phyloP scores from a whole-genome alignment of 306 rosid genomes.

The Trifolium subterraneum region DNA sequence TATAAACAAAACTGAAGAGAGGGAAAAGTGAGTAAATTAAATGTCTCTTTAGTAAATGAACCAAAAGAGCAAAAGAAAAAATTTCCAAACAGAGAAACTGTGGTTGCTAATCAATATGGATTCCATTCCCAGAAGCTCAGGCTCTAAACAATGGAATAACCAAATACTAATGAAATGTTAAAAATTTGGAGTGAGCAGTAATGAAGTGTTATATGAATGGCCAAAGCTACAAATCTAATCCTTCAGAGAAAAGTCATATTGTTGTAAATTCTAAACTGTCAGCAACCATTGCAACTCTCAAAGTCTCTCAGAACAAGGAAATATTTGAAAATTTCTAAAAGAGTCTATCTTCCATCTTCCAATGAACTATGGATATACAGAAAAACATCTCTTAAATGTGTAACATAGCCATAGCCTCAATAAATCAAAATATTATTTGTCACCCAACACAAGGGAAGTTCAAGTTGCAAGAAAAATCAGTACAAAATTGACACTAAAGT shows the following conservation, averaged over 20 bases:
- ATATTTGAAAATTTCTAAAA: slow-evolving; percentile 38
- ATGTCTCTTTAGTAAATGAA: slow-evolving; percentile 9
- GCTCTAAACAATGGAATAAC: slow-evolving; percentile 34
- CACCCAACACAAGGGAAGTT: slow-evolving; percentile 35
- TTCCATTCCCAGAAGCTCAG: slow-evolving; percentile 15
- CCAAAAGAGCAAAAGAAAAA: slow-evolving; percentile 8
- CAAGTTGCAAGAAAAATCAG: slow-evolving; percentile 44
- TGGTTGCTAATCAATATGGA: slow-evolving; percentile 27
- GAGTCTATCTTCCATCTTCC: slow-evolving; percentile 15
- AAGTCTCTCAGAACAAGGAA: slow-evolving; percentile 24
- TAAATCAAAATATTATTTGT: slow-evolving; percentile 19
- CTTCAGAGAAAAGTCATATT: slow-evolving; percentile 24
- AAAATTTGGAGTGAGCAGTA: slow-evolving; percentile 21
- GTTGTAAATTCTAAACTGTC: slow-evolving; percentile 34
- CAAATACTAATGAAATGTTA: slow-evolving; percentile 32
- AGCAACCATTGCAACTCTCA: slow-evolving; percentile 15
- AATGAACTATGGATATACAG: slow-evolving; percentile 19
- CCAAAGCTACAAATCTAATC: slow-evolving; percentile 38
- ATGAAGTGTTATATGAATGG: slow-evolving; percentile 29
- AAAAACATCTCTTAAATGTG: slow-evolving; percentile 32
- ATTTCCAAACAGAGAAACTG: neutral
- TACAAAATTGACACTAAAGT: slow-evolving; percentile 43
- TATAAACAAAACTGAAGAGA: slow-evolving; percentile 15
- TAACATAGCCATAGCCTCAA: slow-evolving; percentile 37
- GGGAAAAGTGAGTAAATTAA: neutral